Evolutionary conservation across 148 eudicot species (phyloP), one percentile per base, ranked within the genome.

Genomic region (Fagopyrum homotropicum): DNA sequence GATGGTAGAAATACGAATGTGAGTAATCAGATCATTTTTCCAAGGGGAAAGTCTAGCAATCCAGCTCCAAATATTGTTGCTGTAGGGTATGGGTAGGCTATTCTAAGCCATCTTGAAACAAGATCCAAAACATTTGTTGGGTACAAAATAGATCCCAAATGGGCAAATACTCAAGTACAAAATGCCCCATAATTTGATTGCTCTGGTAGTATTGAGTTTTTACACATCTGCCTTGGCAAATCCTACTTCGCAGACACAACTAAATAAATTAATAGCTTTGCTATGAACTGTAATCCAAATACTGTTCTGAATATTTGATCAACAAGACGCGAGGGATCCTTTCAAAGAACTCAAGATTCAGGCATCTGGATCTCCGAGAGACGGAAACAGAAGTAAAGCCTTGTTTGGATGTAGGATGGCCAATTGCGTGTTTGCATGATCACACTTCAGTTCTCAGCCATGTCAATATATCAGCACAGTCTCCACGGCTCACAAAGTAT

Each of bases 381-480:
- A 22, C 0, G 40, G 0, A 7, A 40, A 22, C 9, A 35, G 40
- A 60, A 8, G 14, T 4, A 63, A 0, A 15, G 7, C 59, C 16
- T 10, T 63, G 44, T 63, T 63, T 15, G 59, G n/a, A 30, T 63
- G n/a, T 30, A 35, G 0, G 40, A 35, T 2, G 40, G 40, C 2
- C 69, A 9, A 30, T 63, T 63, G 69, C 45, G 7, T 16, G 45
- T 63, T 29, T 63, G 44, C 69, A 72, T n/a, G 15, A 72, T 75
- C 79, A 74, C 61, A 75, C 77, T 79, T 83, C 84, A 63, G 79
- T 88, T 80, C 79, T 81, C 79, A 92, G 78, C 98, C 97, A 90
- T 57, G 88, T 84, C 66, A 95, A 77, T 79, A 95, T 77, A 72
- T 83, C 85, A 29, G 83, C 79, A 79, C 96, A 92, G 79, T 92